Evolutionary conservation across 75 land plant species (phyloP), one percentile per base, ranked within the genome.

Genomic region (Cupressus sempervirens): DNA sequence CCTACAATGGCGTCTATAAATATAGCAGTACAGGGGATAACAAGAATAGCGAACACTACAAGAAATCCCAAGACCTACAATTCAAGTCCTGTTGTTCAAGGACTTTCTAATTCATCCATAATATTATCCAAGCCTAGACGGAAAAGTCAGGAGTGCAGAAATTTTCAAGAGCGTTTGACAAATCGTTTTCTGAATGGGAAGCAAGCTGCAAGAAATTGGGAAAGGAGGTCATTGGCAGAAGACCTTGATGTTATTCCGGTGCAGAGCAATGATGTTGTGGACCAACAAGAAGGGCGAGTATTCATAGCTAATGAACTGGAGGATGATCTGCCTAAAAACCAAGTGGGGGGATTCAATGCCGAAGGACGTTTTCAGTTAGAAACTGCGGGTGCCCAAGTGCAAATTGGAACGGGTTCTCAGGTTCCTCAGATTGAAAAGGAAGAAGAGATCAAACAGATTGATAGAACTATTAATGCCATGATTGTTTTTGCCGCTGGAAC

Each of bases 401-500:
- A 70, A 29, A 85, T 85, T 16, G 87, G 84, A 46, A 73, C 86
- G 8, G 82, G 82, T 35, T 68, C 86, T 52, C 86, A 87, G 67
- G 54, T 85, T 38, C 32, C 86, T 70, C 23, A 67, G 53, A 80
- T 16, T 7, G 73, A 76, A 7, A 86, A 40, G 29, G 91, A 81
- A 23, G 93, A 92, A 3, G 82, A 85, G 48, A 85, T 83, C 32
- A 88, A 83, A 83, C 15, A 88, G 35, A 81, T 91, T 43, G 99
- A 94, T 88, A 84, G 93, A 65, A 86, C 84, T 26, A 90, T 97
- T 62, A 97, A 97, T 87, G 97, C 99, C 1, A 77, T 88, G 16
- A 89, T 97, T 45, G 94, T 94, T n/a, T 91, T 95, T 4, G 94
- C 94, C 41, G 99, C 95, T 18, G 94, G 95, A 15, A 79, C 93